Percentiles rank a stretch among this genome's conserved stretches.
phyloP scores from a whole-genome alignment of 495 filamentous ascomycete genomes.

The Cercophora scortea region DNA sequence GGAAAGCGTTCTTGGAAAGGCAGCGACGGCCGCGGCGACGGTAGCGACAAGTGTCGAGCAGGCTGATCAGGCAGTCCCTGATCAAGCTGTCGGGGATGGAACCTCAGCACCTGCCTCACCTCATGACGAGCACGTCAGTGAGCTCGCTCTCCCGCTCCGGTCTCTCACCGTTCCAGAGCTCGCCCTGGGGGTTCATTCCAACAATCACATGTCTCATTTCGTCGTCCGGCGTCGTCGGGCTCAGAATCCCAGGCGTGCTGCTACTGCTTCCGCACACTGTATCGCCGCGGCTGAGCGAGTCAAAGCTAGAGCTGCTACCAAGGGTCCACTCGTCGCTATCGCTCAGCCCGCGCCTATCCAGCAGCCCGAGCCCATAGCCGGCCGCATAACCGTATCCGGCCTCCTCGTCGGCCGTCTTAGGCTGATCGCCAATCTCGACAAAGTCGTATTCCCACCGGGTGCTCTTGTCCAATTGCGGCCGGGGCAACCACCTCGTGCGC shows the following conservation, averaged over 20 bases:
- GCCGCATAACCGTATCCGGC: slow-evolving; percentile 18
- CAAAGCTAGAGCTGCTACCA: slow-evolving; percentile 30
- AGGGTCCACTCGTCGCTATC: slow-evolving; percentile 42
- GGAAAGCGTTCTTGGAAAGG: not conserved
- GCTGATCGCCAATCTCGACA: slow-evolving; percentile 61
- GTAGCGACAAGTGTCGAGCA: not conserved
- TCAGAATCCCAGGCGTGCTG: slow-evolving; percentile 31
- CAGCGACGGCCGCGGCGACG: not conserved
- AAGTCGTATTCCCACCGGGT: slow-evolving; percentile 96
- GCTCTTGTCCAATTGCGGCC: slow-evolving; percentile 70
- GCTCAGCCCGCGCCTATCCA: slow-evolving; percentile 14
- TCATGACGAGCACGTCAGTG: slow-evolving; percentile 20
- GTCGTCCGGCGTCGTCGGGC: slow-evolving; percentile 28
- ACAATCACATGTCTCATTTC: slow-evolving; percentile 15
- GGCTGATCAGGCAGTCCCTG: not conserved
- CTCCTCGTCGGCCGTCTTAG: slow-evolving; percentile 30
- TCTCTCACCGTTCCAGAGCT: slow-evolving; percentile 23
- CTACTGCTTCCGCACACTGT: slow-evolving; percentile 25
- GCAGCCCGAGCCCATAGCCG: slow-evolving; percentile 23
- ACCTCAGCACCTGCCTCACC: slow-evolving; percentile 5
- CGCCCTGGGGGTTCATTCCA: slow-evolving; percentile 16
- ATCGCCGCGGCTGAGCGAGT: slow-evolving; percentile 28
- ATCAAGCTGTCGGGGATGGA: not conserved
- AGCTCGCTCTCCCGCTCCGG: slow-evolving; percentile 19
- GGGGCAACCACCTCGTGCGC: slow-evolving; percentile 70